Evolutionary conservation across 2,329 filamentous ascomycete genomes (phyloP), one percentile per base, ranked within the genome.

Genomic region (Plectosphaerella sp.): DNA sequence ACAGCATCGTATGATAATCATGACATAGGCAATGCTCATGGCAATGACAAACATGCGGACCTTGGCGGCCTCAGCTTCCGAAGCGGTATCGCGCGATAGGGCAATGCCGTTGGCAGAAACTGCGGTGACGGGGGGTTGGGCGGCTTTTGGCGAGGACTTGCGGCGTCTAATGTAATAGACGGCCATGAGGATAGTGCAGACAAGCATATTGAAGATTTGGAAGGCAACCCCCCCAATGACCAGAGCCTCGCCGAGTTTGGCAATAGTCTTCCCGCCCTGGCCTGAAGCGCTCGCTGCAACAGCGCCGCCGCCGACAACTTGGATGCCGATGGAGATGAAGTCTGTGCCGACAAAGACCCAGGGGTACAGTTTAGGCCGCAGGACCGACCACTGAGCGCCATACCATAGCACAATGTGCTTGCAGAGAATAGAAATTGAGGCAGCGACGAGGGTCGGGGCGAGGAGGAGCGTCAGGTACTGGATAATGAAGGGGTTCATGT

Each of bases 341-440:
- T 80, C 77, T 60, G 70, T 75, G 3, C 69, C 66, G 52, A 80
- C 74, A 63, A 80, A 79, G 49, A 79, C 72, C 56, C 70, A 73
- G 3, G 75, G 73, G 56, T 78, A 79, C 1, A 72, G 66, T 5
- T 59, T 62, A 1, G 77, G 73, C 22, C 62, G 64, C 25, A 77
- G 58, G 1, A 69, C 59, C 0, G 71, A 75, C 54, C 67, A 65
- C 39, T 71, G 62, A 0, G 67, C 61, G 1, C 73, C 74, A 37
- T 72, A 70, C 58, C 70, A 69, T 7, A 73, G 54, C 37, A 76
- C 68, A 8, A 76, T 64, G 58, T 75, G 72, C 58, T 76, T 75
- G 25, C 76, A 64, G 0, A 72, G 75, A 18, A 77, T 61, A 43
- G 75, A 77, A 45, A 76, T 72, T 24, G 70, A 70, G 6, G 74